Evolutionary conservation across 441 rosid genomes (phyloP), one percentile per base, ranked within the genome.

Genomic region (Raphanus hybrid): DNA sequence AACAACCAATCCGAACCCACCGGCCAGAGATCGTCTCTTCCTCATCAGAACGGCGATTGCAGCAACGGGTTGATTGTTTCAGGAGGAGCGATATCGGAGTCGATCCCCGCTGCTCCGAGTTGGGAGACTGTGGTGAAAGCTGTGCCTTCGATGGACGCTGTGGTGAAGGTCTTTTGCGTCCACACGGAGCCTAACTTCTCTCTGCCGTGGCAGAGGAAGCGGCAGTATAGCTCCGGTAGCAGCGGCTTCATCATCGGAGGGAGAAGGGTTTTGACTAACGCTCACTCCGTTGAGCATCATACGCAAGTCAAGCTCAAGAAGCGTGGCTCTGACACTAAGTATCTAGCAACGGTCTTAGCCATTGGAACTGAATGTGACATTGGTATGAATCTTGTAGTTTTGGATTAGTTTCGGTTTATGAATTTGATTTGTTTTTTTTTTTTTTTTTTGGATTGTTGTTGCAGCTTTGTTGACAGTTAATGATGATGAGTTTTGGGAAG

Each of bases 291-390:
- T 70, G 98, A 95, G 84, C 93, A 95, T 81, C 82, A 87, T 45
- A 91, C 97, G 0, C 98, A 92, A 80, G 96, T 91, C 55, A 95
- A 95, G 86, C 85, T 93, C 73, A 95, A 92, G 83, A 91, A 87
- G 71, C 90, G 97, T 10, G 98, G 93, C 52, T 93, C 96, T 8
- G 98, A 93, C 72, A 88, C 89, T 10, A 95, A 91, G 87, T 95
- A 90, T 69, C 61, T 95, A 71, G 98, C 98, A 0, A 93, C 87
- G 3, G 97, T 96, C 14, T 82, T 93, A 64, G 92, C 97, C 14
- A 88, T 89, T 78, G 99, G 99, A 23, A 92, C 92, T 0, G 99
- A 93, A 74, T 96, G 98, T 20, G 98, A 96, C 62, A 95, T 93
- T 74, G 97, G 97, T 91, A 87, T 59, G 73, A 6, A 74, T 61